Percentiles rank a stretch among this genome's conserved stretches.
Evolutionary conservation across 148 eudicot genomes (phyloP).

Genomic region (Spergularia marina): DNA sequence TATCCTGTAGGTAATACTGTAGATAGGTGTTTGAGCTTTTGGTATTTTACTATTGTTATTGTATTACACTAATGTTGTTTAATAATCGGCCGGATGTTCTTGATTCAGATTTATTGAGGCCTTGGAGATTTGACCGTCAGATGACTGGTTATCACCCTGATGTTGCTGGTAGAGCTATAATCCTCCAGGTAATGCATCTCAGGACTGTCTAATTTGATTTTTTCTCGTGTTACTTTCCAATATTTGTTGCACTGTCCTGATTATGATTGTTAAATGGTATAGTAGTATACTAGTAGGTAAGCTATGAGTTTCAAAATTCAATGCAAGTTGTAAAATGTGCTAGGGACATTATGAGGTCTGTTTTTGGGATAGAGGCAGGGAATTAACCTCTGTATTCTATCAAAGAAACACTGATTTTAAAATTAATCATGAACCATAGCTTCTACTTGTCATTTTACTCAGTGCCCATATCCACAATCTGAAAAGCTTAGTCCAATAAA

Average conservation of each 20-base stretch:
- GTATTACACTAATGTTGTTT: too few relatives aligned
- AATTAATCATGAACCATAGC: neutral
- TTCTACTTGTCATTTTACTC: neutral
- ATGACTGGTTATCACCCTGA: constrained; percentile 95
- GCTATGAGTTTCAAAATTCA: too few relatives aligned
- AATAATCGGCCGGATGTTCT: constrained; percentile 97
- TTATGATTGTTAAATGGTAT: too few relatives aligned
- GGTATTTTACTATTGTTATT: too few relatives aligned
- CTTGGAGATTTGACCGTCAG: constrained; percentile 99
- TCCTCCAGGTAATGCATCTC: constrained; percentile 66
- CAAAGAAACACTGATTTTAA: neutral
- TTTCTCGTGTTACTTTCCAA: neutral
- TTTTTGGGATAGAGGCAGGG: neutral
- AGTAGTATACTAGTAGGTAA: too few relatives aligned
- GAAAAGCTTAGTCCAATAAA: neutral
- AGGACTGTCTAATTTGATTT: neutral
- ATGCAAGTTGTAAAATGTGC: neutral
- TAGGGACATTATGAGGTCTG: neutral
- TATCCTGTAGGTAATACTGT: too few relatives aligned
- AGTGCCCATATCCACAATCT: neutral
- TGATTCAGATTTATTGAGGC: constrained; percentile 95
- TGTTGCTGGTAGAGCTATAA: constrained; percentile 95
- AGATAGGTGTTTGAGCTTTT: too few relatives aligned
- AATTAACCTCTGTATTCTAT: too few relatives aligned
- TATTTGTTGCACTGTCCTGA: neutral